Evolutionary conservation across 139 green algal species (phyloP).

Genomic region (Edaphochlamys debaryana): DNA sequence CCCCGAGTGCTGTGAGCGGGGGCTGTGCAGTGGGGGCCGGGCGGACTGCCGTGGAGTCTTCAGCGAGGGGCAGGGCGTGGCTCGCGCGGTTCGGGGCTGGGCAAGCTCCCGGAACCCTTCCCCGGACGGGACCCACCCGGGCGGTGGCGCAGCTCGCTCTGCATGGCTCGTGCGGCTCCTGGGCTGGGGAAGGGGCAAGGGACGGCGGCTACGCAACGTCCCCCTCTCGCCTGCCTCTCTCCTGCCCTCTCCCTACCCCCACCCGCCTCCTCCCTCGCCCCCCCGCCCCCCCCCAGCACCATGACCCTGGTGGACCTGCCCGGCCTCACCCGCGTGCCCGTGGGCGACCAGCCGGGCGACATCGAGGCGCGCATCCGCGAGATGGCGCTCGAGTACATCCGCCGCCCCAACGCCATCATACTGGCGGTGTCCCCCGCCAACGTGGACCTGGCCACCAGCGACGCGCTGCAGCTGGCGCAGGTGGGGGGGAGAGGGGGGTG

Average conservation of each 20-base stretch:
- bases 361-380: conserved; percentile 91
- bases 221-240: not conserved
- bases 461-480: conserved; percentile 83
- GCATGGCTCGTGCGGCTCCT: too few relatives aligned
- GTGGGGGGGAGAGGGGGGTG: too few relatives aligned
- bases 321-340: conserved; percentile 94
- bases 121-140: too few relatives aligned
- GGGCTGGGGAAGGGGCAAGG: too few relatives aligned
- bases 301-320: conserved; percentile 99
- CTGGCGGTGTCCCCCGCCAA: conserved; percentile 90
- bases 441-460: conserved; percentile 83
- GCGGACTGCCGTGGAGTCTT: too few relatives aligned
- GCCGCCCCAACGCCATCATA: conserved; percentile 88
- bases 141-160: too few relatives aligned
- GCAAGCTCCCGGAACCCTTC: too few relatives aligned
- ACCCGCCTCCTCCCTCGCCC: too few relatives aligned
- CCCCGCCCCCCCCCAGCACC: conserved; percentile 68
- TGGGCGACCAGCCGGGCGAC: conserved; percentile 97
- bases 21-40: not conserved
- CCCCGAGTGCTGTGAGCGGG: conserved; percentile 88
- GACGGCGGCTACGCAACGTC: too few relatives aligned
- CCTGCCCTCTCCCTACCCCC: too few relatives aligned
- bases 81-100: too few relatives aligned
- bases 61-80: too few relatives aligned
- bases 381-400: conserved; percentile 93